A percentile compares a stretch with the other conserved stretches of the same genome.
Conservation (phyloP, 164 flowering plant genomes). For the Taxillus chinensis region DNA sequence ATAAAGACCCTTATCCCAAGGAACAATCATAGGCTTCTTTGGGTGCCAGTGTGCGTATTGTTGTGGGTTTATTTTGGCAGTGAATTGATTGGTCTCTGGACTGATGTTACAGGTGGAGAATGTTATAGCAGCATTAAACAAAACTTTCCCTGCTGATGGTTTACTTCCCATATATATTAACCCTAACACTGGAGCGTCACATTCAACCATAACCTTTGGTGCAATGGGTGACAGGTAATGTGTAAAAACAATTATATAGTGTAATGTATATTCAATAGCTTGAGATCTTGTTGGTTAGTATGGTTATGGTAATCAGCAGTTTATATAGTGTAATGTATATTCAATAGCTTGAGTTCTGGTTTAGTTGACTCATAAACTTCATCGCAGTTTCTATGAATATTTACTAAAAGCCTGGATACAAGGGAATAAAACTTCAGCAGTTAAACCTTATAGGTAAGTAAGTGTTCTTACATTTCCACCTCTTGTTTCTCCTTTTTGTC, state of each 20-base stretch:
- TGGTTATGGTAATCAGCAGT: too few relatives aligned
- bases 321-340: too few relatives aligned
- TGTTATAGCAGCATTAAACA: slow-evolving; percentile 50
- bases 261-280: neutral
- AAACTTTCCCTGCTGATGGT: slow-evolving; percentile 83
- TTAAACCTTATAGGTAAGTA: slow-evolving; percentile 63
- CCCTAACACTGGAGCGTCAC: slow-evolving; percentile 61
- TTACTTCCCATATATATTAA: slow-evolving; percentile 83
- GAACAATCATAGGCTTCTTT: too few relatives aligned
- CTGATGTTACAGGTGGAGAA: slow-evolving; percentile 66
- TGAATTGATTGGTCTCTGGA: neutral
- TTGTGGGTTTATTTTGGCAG: neutral
- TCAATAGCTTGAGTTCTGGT: neutral
- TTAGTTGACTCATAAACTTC: slow-evolving; percentile 13
- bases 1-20: too few relatives aligned
- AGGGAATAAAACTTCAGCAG: slow-evolving; percentile 82
- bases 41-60: neutral
- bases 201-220: slow-evolving; percentile 87
- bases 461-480: neutral
- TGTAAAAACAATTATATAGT: too few relatives aligned
- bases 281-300: neutral
- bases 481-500: too few relatives aligned
- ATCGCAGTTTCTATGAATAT: slow-evolving; percentile 92
- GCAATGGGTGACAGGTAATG: slow-evolving; percentile 98
- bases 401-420: slow-evolving; percentile 98